Evolutionary conservation across 2,329 filamentous ascomycete genomes (phyloP).

Genomic region (Fusarium neocosmosporiellum): DNA sequence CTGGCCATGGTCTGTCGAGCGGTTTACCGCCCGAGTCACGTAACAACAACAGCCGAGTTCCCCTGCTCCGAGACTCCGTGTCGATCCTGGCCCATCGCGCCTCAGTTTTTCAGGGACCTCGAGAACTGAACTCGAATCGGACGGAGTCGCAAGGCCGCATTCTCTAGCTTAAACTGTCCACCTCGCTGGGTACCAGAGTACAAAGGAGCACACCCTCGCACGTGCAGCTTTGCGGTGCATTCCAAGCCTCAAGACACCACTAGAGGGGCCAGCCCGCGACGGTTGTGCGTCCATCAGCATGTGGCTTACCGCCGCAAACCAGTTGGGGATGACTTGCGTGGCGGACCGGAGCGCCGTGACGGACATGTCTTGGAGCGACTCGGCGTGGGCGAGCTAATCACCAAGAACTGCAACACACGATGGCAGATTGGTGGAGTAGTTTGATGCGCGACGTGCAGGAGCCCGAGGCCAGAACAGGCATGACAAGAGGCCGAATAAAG

Average conservation of each 20-base stretch:
- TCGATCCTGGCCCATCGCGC: slow-evolving; percentile 24
- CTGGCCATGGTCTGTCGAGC: slow-evolving; percentile 25
- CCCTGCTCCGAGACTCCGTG: slow-evolving; percentile 15
- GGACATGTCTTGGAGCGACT: slow-evolving; percentile 13
- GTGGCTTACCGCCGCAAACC: slow-evolving; percentile 39
- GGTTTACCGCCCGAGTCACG: slow-evolving; percentile 32
- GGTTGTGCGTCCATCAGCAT: slow-evolving; percentile 35
- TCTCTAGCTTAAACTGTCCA: slow-evolving; percentile 26
- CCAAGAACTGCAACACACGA: slow-evolving; percentile 32
- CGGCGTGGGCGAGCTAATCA: slow-evolving; percentile 24
- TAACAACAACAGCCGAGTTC: slow-evolving; percentile 28
- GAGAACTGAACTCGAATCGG: slow-evolving; percentile 3
- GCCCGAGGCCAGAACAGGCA: slow-evolving; percentile 24
- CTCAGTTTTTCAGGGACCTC: slow-evolving; percentile 7
- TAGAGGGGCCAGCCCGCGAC: slow-evolving; percentile 22
- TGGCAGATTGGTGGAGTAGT: slow-evolving; percentile 29
- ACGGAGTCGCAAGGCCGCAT: slow-evolving; percentile 29
- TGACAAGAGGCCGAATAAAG: slow-evolving; percentile 22
- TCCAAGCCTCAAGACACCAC: slow-evolving; percentile 41
- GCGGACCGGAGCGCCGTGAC: slow-evolving; percentile 20
- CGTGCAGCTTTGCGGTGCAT: slow-evolving; percentile 40
- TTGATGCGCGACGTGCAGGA: slow-evolving; percentile 35
- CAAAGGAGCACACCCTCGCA: slow-evolving; percentile 38
- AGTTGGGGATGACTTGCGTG: slow-evolving; percentile 33
- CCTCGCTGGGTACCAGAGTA: slow-evolving; percentile 8